Conservation (phyloP, 2,329 filamentous ascomycete genomes). For the Fonsecaea multimorphosa region DNA sequence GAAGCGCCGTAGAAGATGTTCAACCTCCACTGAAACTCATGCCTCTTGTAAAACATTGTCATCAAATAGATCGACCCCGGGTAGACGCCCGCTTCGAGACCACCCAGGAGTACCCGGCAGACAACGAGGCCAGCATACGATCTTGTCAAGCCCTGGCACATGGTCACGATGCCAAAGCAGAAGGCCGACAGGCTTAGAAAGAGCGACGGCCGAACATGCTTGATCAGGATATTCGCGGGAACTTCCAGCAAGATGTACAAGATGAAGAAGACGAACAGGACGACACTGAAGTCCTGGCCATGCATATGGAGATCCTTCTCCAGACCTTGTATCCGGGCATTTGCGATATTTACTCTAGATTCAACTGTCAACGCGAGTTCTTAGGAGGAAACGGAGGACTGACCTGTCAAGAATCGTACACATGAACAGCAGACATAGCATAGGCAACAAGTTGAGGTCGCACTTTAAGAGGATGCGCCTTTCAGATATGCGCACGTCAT, state of each 20-base stretch:
- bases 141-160: constrained; percentile 45
- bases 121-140: constrained; percentile 41
- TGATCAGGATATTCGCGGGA: constrained; percentile 56
- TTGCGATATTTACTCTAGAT: constrained; percentile 49
- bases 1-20: constrained; percentile 43
- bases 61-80: constrained; percentile 42
- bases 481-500: not conserved
- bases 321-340: constrained; percentile 54
- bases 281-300: constrained; percentile 47
- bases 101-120: constrained; percentile 43
- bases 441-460: constrained; percentile 56
- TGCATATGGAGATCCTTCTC: constrained; percentile 53
- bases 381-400: not conserved
- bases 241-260: constrained; percentile 44
- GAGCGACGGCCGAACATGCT: constrained; percentile 33
- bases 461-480: not conserved
- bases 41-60: constrained; percentile 44
- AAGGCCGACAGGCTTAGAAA: constrained; percentile 11
- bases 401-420: constrained; percentile 47
- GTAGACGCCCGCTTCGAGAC: constrained; percentile 47
- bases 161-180: constrained; percentile 44
- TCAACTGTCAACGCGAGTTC: not conserved
- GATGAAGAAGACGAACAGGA: constrained; percentile 39
- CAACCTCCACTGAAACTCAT: constrained; percentile 48
- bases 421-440: constrained; percentile 54